Evolutionary conservation across 2,329 filamentous ascomycete species (phyloP), one percentile per base, ranked within the genome.

Genomic region (Penicillium sp.): DNA sequence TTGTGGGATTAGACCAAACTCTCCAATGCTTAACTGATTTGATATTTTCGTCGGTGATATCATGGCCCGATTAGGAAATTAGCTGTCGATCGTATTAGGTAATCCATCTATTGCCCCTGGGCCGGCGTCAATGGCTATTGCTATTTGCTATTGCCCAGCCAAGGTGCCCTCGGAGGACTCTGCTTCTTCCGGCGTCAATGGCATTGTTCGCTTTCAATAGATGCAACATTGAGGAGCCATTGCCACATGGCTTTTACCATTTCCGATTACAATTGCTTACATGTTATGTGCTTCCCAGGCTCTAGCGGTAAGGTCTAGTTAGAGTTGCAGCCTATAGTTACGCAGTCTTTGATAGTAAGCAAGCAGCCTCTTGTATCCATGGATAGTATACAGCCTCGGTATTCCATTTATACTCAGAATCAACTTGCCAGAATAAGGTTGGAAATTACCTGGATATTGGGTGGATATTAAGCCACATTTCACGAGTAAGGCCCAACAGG

Each of bases 41-140:
- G 4, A 32, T 10, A 34, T 31, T 3, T 26, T 9, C 12, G 32
- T 13, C n/a, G 3, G 48, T 48, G 51, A 55, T 34, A 35, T 49
- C 45, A 41, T 44, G 2, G 2, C 49, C 34, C 17, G 17, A 51
- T 48, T 13, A 17, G 40, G 45, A 17, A 43, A 39, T 32, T 10
- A 33, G n/a, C 17, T 29, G 39, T 34, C 12, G 49, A 51, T 51
- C 45, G 0, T 2, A n/a, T 39, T 51, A 47, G 8, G 43, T 51
- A 35, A 50, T 49, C 41, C 4, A 10, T 7, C 3, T 3, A 21
- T 15, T 5, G 13, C 19, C 2, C 19, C 2, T 2, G 19, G 19
- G 29, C 29, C 17, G 17, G 17, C 17, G 17, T 17, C 17, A 17
- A 17, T 17, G 17, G 17, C 17, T 17, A 17, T 17, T 17, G 17